phyloP scores from a whole-genome alignment of 2,329 filamentous ascomycete species.

The Beauveria varroae region DNA sequence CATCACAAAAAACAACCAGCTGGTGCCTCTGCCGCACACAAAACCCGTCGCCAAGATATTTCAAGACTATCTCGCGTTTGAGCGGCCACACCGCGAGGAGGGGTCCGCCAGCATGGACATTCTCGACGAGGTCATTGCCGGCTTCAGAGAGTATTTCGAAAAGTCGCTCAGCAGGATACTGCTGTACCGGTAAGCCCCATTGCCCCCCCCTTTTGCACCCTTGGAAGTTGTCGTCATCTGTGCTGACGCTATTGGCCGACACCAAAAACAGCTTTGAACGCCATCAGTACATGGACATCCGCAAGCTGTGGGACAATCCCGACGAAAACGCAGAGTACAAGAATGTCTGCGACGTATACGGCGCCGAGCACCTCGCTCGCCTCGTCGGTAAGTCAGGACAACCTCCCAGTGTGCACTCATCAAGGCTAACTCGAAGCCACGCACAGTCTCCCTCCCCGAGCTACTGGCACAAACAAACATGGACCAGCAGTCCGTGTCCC shows the following conservation, averaged over 20 bases:
- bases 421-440: constrained; percentile 1
- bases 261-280: constrained; percentile 67
- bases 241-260: constrained; percentile 12
- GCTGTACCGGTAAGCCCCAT: constrained; percentile 58
- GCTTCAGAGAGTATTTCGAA: constrained; percentile 90
- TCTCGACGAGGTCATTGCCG: constrained; percentile 79
- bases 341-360: constrained; percentile 73
- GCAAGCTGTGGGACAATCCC: constrained; percentile 58
- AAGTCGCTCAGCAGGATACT: constrained; percentile 80
- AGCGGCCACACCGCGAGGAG: constrained; percentile 56
- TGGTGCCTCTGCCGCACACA: constrained; percentile 74
- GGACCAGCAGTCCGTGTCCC: constrained; percentile 83
- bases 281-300: constrained; percentile 73
- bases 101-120: constrained; percentile 73
- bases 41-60: constrained; percentile 72
- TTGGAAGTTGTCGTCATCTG: neutral
- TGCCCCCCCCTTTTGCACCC: neutral
- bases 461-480: constrained; percentile 96
- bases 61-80: constrained; percentile 68
- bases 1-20: constrained; percentile 87
- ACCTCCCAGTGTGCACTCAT: neutral
- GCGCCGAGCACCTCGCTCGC: constrained; percentile 83
- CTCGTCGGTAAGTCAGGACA: constrained; percentile 62
- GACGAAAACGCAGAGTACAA: constrained; percentile 62
- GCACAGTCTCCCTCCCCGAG: constrained; percentile 77